These are phyloP conservation scores for Artemisia annua DNA, from an alignment of 129 eudicot genomes.

Conservation along the genomic window DNA sequence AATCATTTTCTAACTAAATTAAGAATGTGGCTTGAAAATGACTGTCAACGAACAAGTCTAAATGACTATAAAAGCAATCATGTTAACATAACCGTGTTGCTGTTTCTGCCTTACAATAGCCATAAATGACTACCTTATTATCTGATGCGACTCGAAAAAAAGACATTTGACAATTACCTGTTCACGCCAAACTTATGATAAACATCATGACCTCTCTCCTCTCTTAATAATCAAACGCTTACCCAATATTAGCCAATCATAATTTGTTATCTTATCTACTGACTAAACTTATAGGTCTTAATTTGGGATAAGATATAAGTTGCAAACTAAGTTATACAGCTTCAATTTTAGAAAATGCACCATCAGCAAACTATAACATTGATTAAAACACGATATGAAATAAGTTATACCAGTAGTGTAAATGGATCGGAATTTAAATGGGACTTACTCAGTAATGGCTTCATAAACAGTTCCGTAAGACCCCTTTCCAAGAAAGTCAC, in stretches of 20 bases:
- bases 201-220: no score
- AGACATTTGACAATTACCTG: no score
- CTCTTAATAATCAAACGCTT: no score
- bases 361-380: no score
- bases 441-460: slow-evolving; percentile 64
- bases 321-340: no score
- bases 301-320: background rate
- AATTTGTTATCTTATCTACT: no score
- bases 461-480: slow-evolving; percentile 75
- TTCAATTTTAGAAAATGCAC: background rate
- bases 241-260: no score
- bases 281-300: background rate
- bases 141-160: background rate
- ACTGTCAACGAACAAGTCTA: slow-evolving; percentile 3
- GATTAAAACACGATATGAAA: no score
- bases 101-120: no score
- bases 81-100: background rate
- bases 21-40: background rate
- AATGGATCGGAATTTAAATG: background rate
- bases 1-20: background rate
- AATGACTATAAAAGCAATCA: no score
- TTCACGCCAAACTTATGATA: background rate
- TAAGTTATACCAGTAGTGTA: background rate
- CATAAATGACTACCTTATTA: background rate
- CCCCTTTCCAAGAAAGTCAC: slow-evolving; percentile 68